Base-by-base conservation (phyloP, 2,329 filamentous ascomycete species). In the Diaporthe vexans region DNA sequence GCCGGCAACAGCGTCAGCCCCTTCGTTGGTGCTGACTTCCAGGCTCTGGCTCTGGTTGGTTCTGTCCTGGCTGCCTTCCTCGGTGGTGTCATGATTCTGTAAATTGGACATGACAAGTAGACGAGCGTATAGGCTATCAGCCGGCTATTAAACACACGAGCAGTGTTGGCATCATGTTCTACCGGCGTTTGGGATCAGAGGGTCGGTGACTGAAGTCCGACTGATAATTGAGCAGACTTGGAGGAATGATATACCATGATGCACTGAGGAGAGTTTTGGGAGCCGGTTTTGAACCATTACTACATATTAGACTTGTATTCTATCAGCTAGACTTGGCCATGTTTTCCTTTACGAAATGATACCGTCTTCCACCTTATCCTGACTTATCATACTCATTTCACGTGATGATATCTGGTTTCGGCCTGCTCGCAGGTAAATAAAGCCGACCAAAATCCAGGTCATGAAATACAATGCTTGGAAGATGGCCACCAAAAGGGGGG, bases 11-110 rank as follows among this genome's bases (percentile, higher is more conserved):
- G 63, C 48, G 70, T 72, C 70, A 72, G 70, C 61, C 33, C 68
- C 4, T 59, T 56, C 6, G 35, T 57, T 19, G 54, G 59, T 13
- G 67, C 63, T 46, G 74, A 75, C 72, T 75, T 74, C 68, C 46
- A 58, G 61, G 72, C 72, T 2, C 29, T 75, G 46, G 72, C 68
- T 13, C 29, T 75, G 52, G 33, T 75, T 13, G 72, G 74, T 61
- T 74, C 74, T 21, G 68, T 72, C 46, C 59, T 75, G 19, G 70
- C 74, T 29, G 72, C 72, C 37, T 74, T 75, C 72, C 65, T 75
- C 17, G 74, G 74, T 21, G 74, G 74, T 29, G 68, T 75, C 52
- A 58, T 70, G 19, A 56, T 68, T 46, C 68, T 75, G 68, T 75
- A 72, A 40, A 54, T 3, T 26, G 48, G 51, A 46, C 7, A 52